These are phyloP conservation scores for Kuraishia piskuri DNA, from an alignment of 805 yeast genomes.

Conservation along the genomic window DNA sequence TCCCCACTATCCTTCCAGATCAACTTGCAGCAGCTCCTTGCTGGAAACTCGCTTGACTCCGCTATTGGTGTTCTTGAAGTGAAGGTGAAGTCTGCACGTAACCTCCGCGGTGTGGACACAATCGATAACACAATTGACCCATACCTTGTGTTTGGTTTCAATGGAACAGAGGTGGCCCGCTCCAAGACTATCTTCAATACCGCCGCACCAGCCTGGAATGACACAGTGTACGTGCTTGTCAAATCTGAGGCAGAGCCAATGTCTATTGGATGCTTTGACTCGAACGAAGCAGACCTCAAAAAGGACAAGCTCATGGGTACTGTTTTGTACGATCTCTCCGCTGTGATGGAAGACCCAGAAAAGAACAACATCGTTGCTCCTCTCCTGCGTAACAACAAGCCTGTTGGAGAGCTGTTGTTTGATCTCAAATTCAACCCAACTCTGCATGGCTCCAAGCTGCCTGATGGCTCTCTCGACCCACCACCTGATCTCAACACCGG, in stretches of 20 bases:
- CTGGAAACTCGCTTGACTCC: constrained; percentile 71
- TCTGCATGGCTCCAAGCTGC: constrained; percentile 46
- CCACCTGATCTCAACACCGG: constrained; percentile 95
- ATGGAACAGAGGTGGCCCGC: constrained; percentile 49
- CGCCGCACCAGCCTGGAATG: constrained; percentile 73
- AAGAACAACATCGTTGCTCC: constrained; percentile 42
- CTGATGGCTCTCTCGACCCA: constrained; percentile 78
- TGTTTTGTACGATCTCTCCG: constrained; percentile 63
- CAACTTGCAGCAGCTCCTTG: constrained; percentile 82
- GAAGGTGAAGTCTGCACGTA: constrained; percentile 56
- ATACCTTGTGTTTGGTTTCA: constrained; percentile 65
- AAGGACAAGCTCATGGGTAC: constrained; percentile 79
- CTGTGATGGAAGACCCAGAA: constrained; percentile 43
- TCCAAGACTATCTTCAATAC: constrained; percentile 67
- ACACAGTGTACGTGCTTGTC: constrained; percentile 62
- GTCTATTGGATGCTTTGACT: constrained; percentile 62
- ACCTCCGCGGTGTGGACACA: constrained; percentile 60
- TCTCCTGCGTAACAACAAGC: constrained; percentile 74
- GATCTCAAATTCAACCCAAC: constrained; percentile 75
- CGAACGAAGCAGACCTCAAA: constrained; percentile 47
- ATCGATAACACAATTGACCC: constrained; percentile 85
- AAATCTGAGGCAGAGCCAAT: constrained; percentile 78
- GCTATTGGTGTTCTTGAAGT: constrained; percentile 83
- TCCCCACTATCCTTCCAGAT: constrained; percentile 90
- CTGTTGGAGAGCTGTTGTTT: constrained; percentile 66